phyloP scores from a whole-genome alignment of 2,329 filamentous ascomycete genomes.

The Coleophoma eucalyptorum region DNA sequence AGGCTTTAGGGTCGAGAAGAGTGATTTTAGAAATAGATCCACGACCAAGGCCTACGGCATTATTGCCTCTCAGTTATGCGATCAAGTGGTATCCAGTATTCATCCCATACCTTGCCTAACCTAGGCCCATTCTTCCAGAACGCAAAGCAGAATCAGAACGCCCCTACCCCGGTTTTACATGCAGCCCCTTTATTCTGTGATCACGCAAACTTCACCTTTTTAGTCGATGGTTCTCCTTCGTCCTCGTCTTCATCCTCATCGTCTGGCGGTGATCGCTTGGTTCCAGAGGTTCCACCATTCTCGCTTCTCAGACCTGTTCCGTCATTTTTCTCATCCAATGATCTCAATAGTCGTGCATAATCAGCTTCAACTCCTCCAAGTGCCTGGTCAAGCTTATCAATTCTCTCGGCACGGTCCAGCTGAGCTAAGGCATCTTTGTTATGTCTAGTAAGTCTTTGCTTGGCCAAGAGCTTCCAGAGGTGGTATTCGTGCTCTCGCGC shows the following conservation, averaged over 20 bases:
- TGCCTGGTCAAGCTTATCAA: slow-evolving; percentile 69
- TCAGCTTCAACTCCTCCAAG: slow-evolving; percentile 66
- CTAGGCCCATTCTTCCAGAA: no score
- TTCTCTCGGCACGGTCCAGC: slow-evolving; percentile 63
- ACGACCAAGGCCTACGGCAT: no score
- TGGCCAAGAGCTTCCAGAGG: slow-evolving; percentile 73
- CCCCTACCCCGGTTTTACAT: background rate
- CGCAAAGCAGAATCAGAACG: background rate
- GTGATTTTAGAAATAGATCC: background rate
- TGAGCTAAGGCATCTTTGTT: slow-evolving; percentile 70
- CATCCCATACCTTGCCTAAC: no score
- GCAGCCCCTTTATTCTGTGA: no score
- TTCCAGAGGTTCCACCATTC: background rate
- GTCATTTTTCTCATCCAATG: slow-evolving; percentile 11
- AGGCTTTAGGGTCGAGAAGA: slow-evolving; percentile 21
- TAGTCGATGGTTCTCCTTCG: slow-evolving; percentile 14
- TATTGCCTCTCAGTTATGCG: no score
- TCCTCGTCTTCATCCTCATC: slow-evolving; percentile 8
- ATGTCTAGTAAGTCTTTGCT: slow-evolving; percentile 71
- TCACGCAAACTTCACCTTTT: slow-evolving; percentile 15
- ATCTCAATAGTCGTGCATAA: slow-evolving; percentile 60
- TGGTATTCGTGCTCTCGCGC: slow-evolving; percentile 59
- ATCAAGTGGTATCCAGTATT: no score
- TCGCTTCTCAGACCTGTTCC: slow-evolving; percentile 4
- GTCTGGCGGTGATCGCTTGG: slow-evolving; percentile 15